Evolutionary conservation across 805 yeast species (phyloP), one percentile per base, ranked within the genome.

Genomic region (Candida taoyuanica): DNA sequence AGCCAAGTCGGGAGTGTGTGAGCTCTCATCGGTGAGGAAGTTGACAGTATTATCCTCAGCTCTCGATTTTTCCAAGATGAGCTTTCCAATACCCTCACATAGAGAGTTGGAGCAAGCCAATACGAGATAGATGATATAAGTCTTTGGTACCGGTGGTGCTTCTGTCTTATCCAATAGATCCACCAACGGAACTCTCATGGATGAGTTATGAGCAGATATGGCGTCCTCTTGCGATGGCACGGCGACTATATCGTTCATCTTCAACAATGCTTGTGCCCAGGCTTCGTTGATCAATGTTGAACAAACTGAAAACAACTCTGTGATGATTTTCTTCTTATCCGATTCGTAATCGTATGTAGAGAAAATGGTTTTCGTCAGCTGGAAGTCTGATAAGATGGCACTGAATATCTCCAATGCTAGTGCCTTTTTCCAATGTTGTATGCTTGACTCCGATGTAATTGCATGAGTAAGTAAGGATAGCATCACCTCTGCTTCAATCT

Each of bases 101-200:
- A 81, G 64, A 3, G 72, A 57, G 34, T 70, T 68, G 3, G 80
- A 49, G 26, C 81, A 69, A 13, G 67, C 65, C 34, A 79, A 63
- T 1, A 84, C 68, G 24, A 91, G 65, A 55, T 67, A 74, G 34
- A 75, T 64, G 1, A 76, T 58, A 42, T 93, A 89, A 0, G 81
- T 71, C 5, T 65, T 66, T 2, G 93, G 85, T 2, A 71, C 63
- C 1, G 66, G 52, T 0, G 96, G 96, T 0, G 96, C 80, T 19
- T 85, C 94, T 0, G 65, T 49, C 52, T 88, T 88, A 55, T 91
- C 98, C 17, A 93, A 67, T 37, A 81, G 73, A 39, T 91, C 96
- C 21, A 89, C 66, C 40, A 78, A 71, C 12, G 78, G 63, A 0
- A 80, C 67, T 47, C 77, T 74, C 33, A 73, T 59, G 3, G 65